Evolutionary conservation across 257 asterid species (phyloP).

Genomic region (Avicennia marina): DNA sequence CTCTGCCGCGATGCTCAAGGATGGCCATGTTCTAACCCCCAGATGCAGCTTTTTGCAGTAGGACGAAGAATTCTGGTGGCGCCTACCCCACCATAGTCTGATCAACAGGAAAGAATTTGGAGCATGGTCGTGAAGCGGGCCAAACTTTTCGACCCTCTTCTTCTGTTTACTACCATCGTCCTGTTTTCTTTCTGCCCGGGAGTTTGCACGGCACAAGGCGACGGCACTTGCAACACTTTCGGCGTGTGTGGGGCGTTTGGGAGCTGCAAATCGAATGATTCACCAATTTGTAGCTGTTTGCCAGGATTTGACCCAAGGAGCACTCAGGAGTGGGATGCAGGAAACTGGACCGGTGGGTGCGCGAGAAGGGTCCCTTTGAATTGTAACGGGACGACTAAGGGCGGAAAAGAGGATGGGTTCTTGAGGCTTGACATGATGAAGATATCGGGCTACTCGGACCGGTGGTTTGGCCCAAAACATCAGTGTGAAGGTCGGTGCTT

Average conservation of each 20-base stretch:
- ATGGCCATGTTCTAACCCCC: too few relatives aligned
- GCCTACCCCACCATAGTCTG: too few relatives aligned
- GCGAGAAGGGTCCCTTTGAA: constrained; percentile 29
- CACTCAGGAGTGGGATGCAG: constrained; percentile 30
- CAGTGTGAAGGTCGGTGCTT: constrained; percentile 32
- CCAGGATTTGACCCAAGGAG: constrained; percentile 37
- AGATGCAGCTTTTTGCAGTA: too few relatives aligned
- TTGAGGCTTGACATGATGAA: constrained; percentile 24
- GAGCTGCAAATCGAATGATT: constrained; percentile 26
- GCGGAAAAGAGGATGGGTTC: constrained; percentile 30
- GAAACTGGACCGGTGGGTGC: constrained; percentile 54
- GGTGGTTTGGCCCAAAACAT: constrained; percentile 14
- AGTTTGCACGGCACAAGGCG: constrained; percentile 18
- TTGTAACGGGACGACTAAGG: constrained; percentile 19
- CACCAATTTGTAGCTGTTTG: constrained; percentile 43
- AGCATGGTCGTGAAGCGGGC: not conserved
- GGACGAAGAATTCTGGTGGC: too few relatives aligned
- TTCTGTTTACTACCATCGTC: not conserved
- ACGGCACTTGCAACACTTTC: constrained; percentile 12
- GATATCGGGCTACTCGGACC: constrained; percentile 28
- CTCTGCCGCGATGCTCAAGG: too few relatives aligned
- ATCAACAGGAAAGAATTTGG: not conserved
- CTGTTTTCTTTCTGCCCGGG: not conserved
- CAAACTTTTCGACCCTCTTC: not conserved
- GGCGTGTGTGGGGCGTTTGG: constrained; percentile 33